Base-by-base conservation (phyloP, 2,329 filamentous ascomycete species). In the Colletotrichum theobromicola region DNA sequence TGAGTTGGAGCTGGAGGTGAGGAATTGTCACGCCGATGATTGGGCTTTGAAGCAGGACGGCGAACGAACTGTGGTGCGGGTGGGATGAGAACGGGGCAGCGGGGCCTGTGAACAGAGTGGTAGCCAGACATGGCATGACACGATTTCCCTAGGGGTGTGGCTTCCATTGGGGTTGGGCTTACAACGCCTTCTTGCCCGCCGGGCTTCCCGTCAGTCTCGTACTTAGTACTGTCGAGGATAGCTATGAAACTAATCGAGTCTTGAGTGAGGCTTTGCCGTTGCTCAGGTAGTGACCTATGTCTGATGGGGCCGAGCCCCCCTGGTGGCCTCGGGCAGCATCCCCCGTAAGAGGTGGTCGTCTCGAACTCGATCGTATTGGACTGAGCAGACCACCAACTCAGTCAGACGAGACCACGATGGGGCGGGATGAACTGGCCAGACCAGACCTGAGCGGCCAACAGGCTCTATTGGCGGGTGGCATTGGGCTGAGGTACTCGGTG, bases 61-160 rank as follows among this genome's bases (percentile, higher is more conserved):
- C 42, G 42, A 50, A 50, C n/a, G 42, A 50, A 50, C 3, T 46
- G n/a, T 50, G 42, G 42, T 64, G 61, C 46, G 55, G 68, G 24
- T 24, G 61, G 68, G 55, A 21, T 58, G 18, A 13, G 18, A 32
- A 42, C 13, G 53, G 53, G 66, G 66, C 70, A 46, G 70, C 63
- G 63, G 66, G 58, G 32, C 13, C 7, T 18, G 32, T 34, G 30
- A 60, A 46, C 28, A 34, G 30, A 58, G 42, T 34, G 21, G 35
- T 53, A 58, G 53, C 71, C 58, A 65, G 71, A 70, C 71, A 74
- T 50, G 30, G 58, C 32, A 34, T 34, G 70, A 68, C 66, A 70
- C 67, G 71, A 24, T 18, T 37, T 21, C n/a, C 34, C 15, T 32
- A 12, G 24, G 53, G 28, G 10, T 55, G 57, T 28, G 42, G 42